Conservation (phyloP, 2,329 filamentous ascomycete species). For the Aspergillus aculeatinus region DNA sequence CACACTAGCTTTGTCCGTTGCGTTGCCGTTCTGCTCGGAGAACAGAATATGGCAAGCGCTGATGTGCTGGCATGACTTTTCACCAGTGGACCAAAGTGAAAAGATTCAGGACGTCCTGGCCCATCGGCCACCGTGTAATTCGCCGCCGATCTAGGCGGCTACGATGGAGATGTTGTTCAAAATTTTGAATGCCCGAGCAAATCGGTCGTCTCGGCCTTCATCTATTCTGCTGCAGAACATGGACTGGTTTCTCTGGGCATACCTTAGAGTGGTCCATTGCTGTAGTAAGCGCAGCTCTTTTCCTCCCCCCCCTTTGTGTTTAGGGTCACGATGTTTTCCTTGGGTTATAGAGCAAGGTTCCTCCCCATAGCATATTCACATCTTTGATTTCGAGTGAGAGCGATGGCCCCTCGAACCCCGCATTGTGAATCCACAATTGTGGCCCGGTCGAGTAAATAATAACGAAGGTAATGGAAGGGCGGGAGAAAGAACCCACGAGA, state of each 20-base stretch:
- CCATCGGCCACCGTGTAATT: constrained; percentile 44
- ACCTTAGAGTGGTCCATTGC: not conserved
- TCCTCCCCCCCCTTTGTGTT: not conserved
- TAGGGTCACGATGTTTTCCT: not conserved
- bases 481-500: constrained; percentile 5
- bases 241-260: constrained; percentile 19
- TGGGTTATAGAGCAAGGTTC: not conserved
- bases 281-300: constrained; percentile 9
- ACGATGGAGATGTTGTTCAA: constrained; percentile 30
- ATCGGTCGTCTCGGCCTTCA: constrained; percentile 19
- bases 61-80: constrained; percentile 89
- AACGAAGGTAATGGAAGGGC: constrained; percentile 3
- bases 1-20: constrained; percentile 18
- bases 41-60: constrained; percentile 23
- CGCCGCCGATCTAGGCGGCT: constrained; percentile 37
- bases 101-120: constrained; percentile 54
- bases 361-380: not conserved
- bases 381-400: not conserved
- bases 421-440: constrained; percentile 18
- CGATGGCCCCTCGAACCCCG: constrained; percentile 26
- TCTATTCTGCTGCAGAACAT: constrained; percentile 19
- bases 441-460: not conserved
- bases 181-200: constrained; percentile 11
- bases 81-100: constrained; percentile 71
- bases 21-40: constrained; percentile 18